Conservation (phyloP, 129 eudicot genomes). For the Cynara cardunculus region DNA sequence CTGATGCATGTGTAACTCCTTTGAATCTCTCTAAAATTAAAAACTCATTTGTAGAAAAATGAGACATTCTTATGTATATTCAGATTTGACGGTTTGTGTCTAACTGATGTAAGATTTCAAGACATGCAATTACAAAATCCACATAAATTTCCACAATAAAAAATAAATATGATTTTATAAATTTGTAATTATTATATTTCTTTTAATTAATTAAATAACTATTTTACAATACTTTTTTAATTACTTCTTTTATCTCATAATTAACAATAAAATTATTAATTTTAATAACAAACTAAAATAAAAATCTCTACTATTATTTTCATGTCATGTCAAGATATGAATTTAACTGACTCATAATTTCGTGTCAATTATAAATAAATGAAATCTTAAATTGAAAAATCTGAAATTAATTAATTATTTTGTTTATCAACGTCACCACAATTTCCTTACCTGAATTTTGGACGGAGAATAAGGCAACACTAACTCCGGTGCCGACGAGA, state of each 20-base stretch:
- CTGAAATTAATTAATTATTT: not conserved
- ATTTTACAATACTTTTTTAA: too few species aligned
- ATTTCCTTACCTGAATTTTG: slow-evolving; percentile 25
- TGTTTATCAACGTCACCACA: not conserved
- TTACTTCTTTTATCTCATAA: too few species aligned
- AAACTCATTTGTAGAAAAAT: not conserved
- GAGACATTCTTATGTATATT: not conserved
- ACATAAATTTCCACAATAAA: not conserved
- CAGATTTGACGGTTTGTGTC: not conserved
- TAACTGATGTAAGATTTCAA: not conserved
- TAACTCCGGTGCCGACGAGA: slow-evolving; percentile 36
- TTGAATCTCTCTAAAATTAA: not conserved
- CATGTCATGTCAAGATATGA: not conserved
- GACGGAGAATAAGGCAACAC: slow-evolving; percentile 32
- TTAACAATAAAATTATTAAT: too few species aligned
- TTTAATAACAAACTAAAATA: too few species aligned
- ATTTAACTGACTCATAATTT: not conserved
- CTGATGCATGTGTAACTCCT: slow-evolving; percentile 27
- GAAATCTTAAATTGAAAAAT: not conserved
- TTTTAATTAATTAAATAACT: not conserved
- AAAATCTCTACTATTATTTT: too few species aligned
- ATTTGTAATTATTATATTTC: too few species aligned
- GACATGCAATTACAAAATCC: not conserved
- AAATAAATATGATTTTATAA: too few species aligned
- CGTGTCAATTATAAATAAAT: not conserved